Percentiles rank a stretch among this genome's conserved stretches.
Conservation (phyloP, 441 rosid species). For the Adansonia madagascariensis region DNA sequence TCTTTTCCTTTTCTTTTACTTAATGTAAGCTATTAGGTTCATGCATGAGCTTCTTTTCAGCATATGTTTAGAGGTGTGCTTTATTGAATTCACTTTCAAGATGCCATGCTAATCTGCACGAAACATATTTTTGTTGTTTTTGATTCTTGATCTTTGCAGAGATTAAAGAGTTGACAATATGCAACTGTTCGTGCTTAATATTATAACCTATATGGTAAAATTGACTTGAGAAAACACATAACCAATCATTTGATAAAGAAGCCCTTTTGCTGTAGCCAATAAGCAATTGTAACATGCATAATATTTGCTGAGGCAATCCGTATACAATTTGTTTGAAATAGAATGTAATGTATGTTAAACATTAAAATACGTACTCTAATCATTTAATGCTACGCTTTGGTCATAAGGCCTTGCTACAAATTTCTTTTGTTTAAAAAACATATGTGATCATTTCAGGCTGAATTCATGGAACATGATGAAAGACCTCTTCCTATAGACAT, state of each 20-base stretch:
- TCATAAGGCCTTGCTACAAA: too few relatives aligned
- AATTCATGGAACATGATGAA: constrained; percentile 99
- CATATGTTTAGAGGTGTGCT: neutral
- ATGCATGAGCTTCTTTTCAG: too few relatives aligned
- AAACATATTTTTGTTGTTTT: neutral
- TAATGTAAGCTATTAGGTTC: neutral
- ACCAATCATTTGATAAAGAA: neutral
- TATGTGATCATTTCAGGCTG: constrained; percentile 65
- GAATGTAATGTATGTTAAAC: neutral
- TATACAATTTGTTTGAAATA: neutral
- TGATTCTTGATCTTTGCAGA: neutral
- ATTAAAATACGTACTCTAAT: too few relatives aligned
- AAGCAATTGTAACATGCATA: neutral
- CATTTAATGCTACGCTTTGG: too few relatives aligned
- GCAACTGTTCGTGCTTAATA: neutral
- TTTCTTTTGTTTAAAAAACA: constrained; percentile 4
- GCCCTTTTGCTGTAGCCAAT: constrained; percentile 11
- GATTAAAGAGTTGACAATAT: neutral
- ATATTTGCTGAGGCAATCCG: constrained; percentile 3
- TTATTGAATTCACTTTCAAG: neutral
- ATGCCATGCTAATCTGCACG: neutral
- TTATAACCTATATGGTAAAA: constrained; percentile 1
- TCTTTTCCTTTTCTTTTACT: neutral
- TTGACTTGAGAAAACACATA: neutral
- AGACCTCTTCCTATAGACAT: constrained; percentile 99